Evolutionary conservation across 2,329 filamentous ascomycete species (phyloP).

Genomic region (Ophiosphaerella narmari): DNA sequence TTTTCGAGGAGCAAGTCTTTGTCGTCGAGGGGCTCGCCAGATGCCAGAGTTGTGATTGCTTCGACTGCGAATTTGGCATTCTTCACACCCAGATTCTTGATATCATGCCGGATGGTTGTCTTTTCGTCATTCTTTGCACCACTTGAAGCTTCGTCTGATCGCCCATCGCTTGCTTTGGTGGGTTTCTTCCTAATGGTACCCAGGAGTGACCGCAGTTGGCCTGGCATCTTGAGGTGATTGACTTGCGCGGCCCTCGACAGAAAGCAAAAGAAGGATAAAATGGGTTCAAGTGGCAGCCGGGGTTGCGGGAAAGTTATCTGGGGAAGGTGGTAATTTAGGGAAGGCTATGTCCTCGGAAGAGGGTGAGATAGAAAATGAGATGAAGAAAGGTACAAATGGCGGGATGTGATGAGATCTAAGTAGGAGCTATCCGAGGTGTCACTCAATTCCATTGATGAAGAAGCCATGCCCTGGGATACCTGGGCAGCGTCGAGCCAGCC

Average conservation of each 20-base stretch:
- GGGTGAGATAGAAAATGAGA: background rate
- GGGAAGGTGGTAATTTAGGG: background rate
- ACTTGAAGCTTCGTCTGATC: slow-evolving; percentile 39
- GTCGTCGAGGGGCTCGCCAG: slow-evolving; percentile 70
- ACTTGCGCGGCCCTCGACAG: slow-evolving; percentile 1
- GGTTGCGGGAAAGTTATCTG: background rate
- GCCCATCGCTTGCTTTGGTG: slow-evolving; percentile 53
- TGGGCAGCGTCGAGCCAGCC: slow-evolving; percentile 6
- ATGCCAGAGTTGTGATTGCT: slow-evolving; percentile 65
- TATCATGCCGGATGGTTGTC: slow-evolving; percentile 52
- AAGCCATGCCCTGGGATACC: slow-evolving; percentile 3
- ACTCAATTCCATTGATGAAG: slow-evolving; percentile 10
- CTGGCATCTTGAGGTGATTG: slow-evolving; percentile 25
- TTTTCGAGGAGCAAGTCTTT: slow-evolving; percentile 50
- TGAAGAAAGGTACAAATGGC: background rate
- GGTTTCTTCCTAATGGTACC: slow-evolving; percentile 55
- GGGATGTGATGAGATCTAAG: background rate
- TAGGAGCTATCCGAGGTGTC: slow-evolving; percentile 7
- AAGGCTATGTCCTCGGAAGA: background rate
- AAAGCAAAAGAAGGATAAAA: background rate
- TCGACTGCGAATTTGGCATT: slow-evolving; percentile 55
- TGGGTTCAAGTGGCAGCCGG: too few relatives aligned
- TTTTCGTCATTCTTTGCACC: slow-evolving; percentile 27
- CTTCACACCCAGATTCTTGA: slow-evolving; percentile 60
- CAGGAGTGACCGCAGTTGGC: slow-evolving; percentile 50